Conservation (phyloP, 768 basidiomycete genomes). For the Termitomyces sp. region DNA sequence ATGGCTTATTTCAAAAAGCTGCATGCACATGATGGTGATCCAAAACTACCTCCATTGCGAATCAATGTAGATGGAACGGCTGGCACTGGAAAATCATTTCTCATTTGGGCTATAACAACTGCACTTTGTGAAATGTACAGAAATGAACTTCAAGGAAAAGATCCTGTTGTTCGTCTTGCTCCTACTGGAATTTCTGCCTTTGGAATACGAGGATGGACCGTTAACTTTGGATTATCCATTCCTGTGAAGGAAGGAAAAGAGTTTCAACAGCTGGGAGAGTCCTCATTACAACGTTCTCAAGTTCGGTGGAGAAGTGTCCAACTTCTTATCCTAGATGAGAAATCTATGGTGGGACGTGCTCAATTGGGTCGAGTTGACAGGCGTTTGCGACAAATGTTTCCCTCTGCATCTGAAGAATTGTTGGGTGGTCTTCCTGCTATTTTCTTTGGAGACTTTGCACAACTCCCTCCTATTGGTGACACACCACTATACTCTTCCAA, state of each 20-base stretch:
- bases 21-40: neutral
- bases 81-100: constrained; percentile 28
- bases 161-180: constrained; percentile 21
- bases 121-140: constrained; percentile 18
- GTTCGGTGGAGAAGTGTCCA: neutral
- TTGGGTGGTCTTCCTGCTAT: constrained; percentile 21
- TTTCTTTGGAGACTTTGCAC: constrained; percentile 27
- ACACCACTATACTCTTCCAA: too few species aligned
- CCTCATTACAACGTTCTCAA: neutral
- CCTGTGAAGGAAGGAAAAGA: constrained; percentile 4
- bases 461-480: constrained; percentile 24
- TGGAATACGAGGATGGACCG: constrained; percentile 24
- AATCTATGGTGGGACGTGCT: constrained; percentile 25
- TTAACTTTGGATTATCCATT: constrained; percentile 10
- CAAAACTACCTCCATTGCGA: constrained; percentile 3
- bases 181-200: constrained; percentile 16
- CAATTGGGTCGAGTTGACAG: constrained; percentile 20
- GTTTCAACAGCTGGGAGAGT: constrained; percentile 1
- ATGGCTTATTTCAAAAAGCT: constrained; percentile 15
- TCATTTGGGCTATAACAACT: constrained; percentile 20
- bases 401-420: constrained; percentile 6
- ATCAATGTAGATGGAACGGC: constrained; percentile 29
- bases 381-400: constrained; percentile 15
- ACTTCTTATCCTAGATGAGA: constrained; percentile 25
- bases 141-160: constrained; percentile 12